Base-by-base conservation (phyloP, 257 asterid genomes). In the Fraxinus americana region DNA sequence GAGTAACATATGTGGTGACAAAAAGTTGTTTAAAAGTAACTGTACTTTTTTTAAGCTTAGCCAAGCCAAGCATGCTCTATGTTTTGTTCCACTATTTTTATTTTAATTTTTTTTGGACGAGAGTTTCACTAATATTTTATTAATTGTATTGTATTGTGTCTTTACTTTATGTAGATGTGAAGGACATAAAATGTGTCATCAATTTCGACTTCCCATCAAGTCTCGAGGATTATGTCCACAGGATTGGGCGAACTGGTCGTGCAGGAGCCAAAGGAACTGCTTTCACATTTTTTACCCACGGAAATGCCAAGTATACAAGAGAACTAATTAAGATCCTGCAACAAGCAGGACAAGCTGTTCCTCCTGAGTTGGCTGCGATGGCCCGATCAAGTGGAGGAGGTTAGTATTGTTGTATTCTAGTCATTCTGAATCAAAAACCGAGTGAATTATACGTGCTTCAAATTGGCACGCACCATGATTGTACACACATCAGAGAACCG, bases 161-260 rank as follows among this genome's bases (percentile, higher is more conserved):
- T 78, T 25, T 68, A 17, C 77, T 83, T 72, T 14, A 72, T 91
- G 86, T 82, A 94, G 98, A 94, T 90, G 98, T 94, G 88, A 94
- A 94, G 89, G 98, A 92, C 90, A 94, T 94, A 78, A 94, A 94
- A 85, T 91, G 90, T 75, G 98, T 94, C 9, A 81, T 94, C 83
- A 94, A 94, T 84, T 94, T 90, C 72, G 98, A 94, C 85, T 94
- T 94, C 59, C 98, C 98, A 66, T 85, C 97, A 4, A 83, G 87
- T 41, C 95, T 94, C 16, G 98, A 94, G 88, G 98, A 94, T 90
- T 94, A 94, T 77, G 96, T 94, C 67, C 98, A 91, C 81, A 89
- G 98, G 86, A 94, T 94, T 80, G 98, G 98, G 36, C 87, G 98
- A 81, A 94, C 98, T 68, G 98, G 98, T 39, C 97, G 98, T 78